Conservation (phyloP, 2,329 filamentous ascomycete genomes). For the Diaporthe ampelina region DNA sequence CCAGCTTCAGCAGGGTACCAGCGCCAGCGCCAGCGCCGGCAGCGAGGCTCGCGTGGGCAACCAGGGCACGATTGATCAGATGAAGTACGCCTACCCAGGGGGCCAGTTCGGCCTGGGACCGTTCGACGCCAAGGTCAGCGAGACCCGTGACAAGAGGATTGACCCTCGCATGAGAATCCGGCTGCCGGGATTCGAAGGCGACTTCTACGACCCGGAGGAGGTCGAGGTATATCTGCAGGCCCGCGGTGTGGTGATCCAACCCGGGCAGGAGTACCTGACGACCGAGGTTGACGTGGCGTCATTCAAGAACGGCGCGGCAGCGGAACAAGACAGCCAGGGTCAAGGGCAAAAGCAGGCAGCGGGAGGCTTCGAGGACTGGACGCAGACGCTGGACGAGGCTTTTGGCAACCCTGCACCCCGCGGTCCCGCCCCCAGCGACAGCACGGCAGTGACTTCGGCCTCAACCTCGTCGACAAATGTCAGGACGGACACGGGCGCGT, state of each 20-base stretch:
- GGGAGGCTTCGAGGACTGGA: conserved; percentile 5
- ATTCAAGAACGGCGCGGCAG: conserved; percentile 49
- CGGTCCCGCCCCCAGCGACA: background rate
- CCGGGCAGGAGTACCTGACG: conserved; percentile 71
- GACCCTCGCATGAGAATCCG: conserved; percentile 64
- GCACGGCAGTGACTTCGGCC: conserved; percentile 7
- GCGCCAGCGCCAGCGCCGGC: background rate
- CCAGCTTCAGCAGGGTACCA: conserved; percentile 7
- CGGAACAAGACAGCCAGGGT: background rate
- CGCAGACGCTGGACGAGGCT: conserved; percentile 20
- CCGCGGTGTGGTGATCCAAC: conserved; percentile 73
- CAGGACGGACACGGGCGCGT: background rate
- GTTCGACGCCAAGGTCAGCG: conserved; percentile 57
- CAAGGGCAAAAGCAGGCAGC: background rate
- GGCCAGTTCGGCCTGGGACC: conserved; percentile 63
- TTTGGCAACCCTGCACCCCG: background rate
- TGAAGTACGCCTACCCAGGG: conserved; percentile 47
- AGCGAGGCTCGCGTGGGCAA: conserved; percentile 52
- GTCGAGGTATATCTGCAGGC: conserved; percentile 80
- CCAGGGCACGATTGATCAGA: conserved; percentile 50
- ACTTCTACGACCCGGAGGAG: conserved; percentile 84
- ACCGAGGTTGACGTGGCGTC: conserved; percentile 65
- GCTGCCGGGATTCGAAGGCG: conserved; percentile 75
- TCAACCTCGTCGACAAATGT: background rate
- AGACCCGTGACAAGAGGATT: conserved; percentile 58